Conservation (phyloP, 805 yeast genomes). For the Candida odintsovae region DNA sequence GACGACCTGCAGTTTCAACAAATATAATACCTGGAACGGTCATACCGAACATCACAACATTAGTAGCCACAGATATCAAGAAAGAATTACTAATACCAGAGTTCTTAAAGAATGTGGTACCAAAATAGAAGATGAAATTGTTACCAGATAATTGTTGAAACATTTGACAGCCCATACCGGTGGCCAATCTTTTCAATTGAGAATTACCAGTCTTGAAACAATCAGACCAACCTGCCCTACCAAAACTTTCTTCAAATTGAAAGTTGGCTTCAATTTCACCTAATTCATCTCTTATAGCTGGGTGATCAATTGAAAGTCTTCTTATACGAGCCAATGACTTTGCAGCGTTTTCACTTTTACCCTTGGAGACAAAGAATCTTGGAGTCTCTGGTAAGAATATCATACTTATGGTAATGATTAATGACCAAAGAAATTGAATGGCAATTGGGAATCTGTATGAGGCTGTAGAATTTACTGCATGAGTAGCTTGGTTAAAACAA, state of each 20-base stretch:
- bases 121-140: constrained; percentile 65
- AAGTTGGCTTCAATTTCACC: constrained; percentile 42
- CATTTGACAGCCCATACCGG: constrained; percentile 36
- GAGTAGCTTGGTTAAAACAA: constrained; percentile 63
- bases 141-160: constrained; percentile 69
- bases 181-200: constrained; percentile 36
- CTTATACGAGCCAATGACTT: constrained; percentile 48
- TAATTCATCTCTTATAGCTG: constrained; percentile 37
- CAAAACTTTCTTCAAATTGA: constrained; percentile 35
- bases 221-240: constrained; percentile 25
- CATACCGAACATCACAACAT: constrained; percentile 39
- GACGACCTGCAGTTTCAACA: constrained; percentile 59
- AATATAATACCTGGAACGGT: constrained; percentile 49
- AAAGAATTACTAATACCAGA: constrained; percentile 44
- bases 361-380: constrained; percentile 56
- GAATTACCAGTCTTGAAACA: constrained; percentile 30
- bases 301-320: constrained; percentile 39
- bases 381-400: constrained; percentile 71
- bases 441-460: constrained; percentile 73
- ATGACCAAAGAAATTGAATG: constrained; percentile 62
- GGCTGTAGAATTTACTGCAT: constrained; percentile 43
- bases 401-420: constrained; percentile 54
- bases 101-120: constrained; percentile 52
- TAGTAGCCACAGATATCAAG: constrained; percentile 34
- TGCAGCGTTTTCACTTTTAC: constrained; percentile 48